phyloP scores from a whole-genome alignment of 345 rosid genomes.

The Arabidopsis suecica region DNA sequence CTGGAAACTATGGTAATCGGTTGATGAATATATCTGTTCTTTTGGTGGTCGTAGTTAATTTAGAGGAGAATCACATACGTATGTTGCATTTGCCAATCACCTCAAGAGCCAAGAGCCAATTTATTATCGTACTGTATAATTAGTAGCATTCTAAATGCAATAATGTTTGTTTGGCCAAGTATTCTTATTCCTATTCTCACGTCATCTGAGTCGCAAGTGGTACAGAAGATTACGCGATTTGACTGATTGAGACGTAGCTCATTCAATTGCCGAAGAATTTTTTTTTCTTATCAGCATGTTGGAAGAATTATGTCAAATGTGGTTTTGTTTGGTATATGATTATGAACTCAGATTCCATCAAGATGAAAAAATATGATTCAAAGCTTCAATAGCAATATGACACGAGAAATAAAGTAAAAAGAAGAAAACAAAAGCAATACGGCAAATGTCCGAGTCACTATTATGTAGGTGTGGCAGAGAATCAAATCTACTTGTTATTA shows the following conservation, averaged over 20 bases:
- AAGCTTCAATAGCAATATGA: background rate
- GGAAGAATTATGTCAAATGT: background rate
- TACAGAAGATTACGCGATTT: background rate
- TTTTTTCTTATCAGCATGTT: background rate
- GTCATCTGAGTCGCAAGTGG: background rate
- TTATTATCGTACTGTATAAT: background rate
- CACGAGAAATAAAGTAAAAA: background rate
- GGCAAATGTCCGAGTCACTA: background rate
- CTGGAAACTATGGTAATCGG: background rate
- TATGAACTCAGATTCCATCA: background rate
- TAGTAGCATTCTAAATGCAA: background rate
- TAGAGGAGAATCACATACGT: background rate
- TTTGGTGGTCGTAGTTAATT: background rate
- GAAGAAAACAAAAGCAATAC: background rate
- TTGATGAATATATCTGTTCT: background rate
- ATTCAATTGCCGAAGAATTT: background rate
- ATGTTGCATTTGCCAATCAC: background rate
- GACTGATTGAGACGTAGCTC: background rate
- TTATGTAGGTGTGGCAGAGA: constrained; percentile 1
- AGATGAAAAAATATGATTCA: background rate
- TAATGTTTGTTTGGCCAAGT: background rate
- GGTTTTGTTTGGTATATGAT: background rate
- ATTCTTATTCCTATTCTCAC: background rate
- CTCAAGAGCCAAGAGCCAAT: constrained; percentile 1
- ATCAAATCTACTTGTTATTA: constrained; percentile 12